Conservation (phyloP, 371 early-diverging fungal species). For the Syncephalis plumigaleata region DNA sequence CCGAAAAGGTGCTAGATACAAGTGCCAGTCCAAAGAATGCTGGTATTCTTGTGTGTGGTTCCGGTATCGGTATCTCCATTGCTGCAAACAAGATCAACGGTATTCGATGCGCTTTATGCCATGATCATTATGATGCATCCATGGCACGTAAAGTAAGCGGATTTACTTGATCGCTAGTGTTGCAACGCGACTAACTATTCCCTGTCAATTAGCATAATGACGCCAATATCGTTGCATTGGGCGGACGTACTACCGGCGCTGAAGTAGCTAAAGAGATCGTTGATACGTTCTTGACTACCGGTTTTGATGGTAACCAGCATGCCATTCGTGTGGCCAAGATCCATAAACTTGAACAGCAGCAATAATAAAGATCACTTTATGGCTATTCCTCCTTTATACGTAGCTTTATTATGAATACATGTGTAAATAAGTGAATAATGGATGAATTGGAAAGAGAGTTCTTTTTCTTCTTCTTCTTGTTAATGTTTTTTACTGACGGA, state of each 20-base stretch:
- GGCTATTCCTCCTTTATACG: no score
- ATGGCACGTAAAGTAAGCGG: slow-evolving; percentile 4
- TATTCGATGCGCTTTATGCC: slow-evolving; percentile 5
- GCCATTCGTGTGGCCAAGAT: slow-evolving; percentile 1
- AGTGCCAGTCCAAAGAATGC: not conserved
- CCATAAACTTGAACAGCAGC: not conserved
- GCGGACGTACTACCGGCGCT: not conserved
- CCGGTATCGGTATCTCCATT: slow-evolving; percentile 7
- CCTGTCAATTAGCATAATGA: slow-evolving; percentile 5
- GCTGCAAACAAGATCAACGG: slow-evolving; percentile 5
- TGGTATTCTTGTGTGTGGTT: slow-evolving; percentile 4
- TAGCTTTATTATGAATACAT: no score
- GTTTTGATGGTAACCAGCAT: slow-evolving; percentile 4
- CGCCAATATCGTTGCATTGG: slow-evolving; percentile 6
- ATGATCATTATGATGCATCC: slow-evolving; percentile 4
- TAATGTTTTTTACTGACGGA: slow-evolving; percentile 5
- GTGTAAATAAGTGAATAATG: no score
- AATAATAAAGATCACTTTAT: no score
- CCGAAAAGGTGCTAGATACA: not conserved
- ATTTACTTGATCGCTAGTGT: no score
- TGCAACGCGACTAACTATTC: no score
- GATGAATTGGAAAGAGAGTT: no score
- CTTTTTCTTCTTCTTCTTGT: no score
- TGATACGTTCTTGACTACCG: slow-evolving; percentile 1
- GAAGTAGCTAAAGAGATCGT: slow-evolving; percentile 1